Percentiles rank a stretch among this genome's conserved stretches.
Evolutionary conservation across 257 asterid genomes (phyloP).

Genomic region (Penstemon barbatus): DNA sequence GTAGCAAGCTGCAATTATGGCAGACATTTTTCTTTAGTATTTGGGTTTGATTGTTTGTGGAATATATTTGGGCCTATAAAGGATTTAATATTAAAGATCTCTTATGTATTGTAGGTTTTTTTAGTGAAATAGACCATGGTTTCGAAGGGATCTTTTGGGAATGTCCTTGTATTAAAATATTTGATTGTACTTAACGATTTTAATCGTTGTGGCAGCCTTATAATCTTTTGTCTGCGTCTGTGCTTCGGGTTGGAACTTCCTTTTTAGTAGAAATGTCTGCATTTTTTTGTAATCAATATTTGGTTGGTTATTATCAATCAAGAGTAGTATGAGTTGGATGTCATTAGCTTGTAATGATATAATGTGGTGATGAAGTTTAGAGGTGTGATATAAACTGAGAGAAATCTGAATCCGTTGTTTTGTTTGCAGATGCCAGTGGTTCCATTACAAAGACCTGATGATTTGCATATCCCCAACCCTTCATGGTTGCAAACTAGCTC

Average conservation of each 20-base stretch:
- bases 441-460: slow-evolving; percentile 93
- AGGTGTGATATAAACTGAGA: slow-evolving; percentile 8
- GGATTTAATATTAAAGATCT: slow-evolving; percentile 11
- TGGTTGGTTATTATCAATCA: too few relatives aligned
- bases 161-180: not conserved
- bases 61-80: slow-evolving; percentile 2
- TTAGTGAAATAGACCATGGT: not conserved
- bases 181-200: slow-evolving; percentile 8
- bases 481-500: slow-evolving; percentile 86
- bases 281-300: too few relatives aligned
- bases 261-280: not conserved
- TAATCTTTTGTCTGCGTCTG: not conserved
- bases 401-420: slow-evolving; percentile 23
- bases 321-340: too few relatives aligned
- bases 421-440: slow-evolving; percentile 76
- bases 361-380: not conserved
- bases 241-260: slow-evolving; percentile 1
- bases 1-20: slow-evolving; percentile 11
- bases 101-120: not conserved
- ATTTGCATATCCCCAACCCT: slow-evolving; percentile 72
- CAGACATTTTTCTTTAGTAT: not conserved
- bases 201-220: not conserved
- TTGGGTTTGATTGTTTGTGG: slow-evolving; percentile 9
- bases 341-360: not conserved
- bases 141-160: slow-evolving; percentile 10